phyloP scores from a whole-genome alignment of 2,329 filamentous ascomycete genomes.

The Penicillium janthinellum region DNA sequence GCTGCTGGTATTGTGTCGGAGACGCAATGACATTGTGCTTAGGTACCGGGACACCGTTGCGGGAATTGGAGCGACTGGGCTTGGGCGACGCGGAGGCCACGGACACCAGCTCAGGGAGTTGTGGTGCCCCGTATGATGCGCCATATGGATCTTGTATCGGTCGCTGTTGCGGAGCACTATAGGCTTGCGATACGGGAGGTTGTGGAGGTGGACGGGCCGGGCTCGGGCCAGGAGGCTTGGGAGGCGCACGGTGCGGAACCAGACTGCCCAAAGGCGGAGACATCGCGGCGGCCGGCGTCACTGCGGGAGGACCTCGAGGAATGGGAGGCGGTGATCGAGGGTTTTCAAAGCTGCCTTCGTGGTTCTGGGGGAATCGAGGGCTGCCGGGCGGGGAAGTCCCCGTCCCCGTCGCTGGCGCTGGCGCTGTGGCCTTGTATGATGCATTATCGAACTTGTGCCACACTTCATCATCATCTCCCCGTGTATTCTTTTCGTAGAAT shows the following conservation, averaged over 20 bases:
- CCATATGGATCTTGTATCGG: slow-evolving; percentile 54
- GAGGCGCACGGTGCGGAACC: slow-evolving; percentile 81
- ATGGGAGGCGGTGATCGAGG: slow-evolving; percentile 90
- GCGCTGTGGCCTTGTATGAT: slow-evolving; percentile 50
- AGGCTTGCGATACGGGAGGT: slow-evolving; percentile 46
- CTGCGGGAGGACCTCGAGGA: slow-evolving; percentile 54
- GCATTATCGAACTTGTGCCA: slow-evolving; percentile 97
- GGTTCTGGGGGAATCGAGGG: slow-evolving; percentile 84
- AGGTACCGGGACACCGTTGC: slow-evolving; percentile 58
- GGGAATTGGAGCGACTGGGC: slow-evolving; percentile 69
- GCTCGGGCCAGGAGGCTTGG: slow-evolving; percentile 69
- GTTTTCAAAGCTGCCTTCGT: slow-evolving; percentile 95
- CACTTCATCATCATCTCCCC: slow-evolving; percentile 79
- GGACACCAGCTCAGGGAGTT: slow-evolving; percentile 57
- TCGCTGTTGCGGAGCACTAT: slow-evolving; percentile 50
- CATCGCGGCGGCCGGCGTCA: slow-evolving; percentile 48
- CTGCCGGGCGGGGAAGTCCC: slow-evolving; percentile 74
- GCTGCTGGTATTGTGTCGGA: slow-evolving; percentile 58
- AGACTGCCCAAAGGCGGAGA: slow-evolving; percentile 54
- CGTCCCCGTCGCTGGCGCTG: slow-evolving; percentile 25
- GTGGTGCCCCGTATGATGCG: slow-evolving; percentile 47
- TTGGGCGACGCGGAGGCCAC: slow-evolving; percentile 66
- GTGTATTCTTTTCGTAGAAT: slow-evolving; percentile 94
- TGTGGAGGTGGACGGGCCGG: slow-evolving; percentile 49
- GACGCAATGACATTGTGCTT: slow-evolving; percentile 41